Evolutionary conservation across 2,329 filamentous ascomycete species (phyloP).

Genomic region (Allantophomopsis lycopodina): DNA sequence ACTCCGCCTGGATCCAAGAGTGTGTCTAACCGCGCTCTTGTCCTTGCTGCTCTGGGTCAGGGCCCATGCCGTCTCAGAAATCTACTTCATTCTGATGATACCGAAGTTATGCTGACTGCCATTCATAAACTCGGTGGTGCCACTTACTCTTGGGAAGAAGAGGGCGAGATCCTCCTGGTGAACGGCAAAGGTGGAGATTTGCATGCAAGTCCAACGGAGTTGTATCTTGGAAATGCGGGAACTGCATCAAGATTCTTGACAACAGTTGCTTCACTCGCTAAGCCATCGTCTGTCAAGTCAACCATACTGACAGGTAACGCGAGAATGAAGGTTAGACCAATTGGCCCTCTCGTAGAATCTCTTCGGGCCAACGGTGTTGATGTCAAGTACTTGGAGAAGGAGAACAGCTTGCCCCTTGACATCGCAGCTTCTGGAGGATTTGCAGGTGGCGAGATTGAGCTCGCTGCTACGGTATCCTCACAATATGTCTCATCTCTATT

Average conservation of each 20-base stretch:
- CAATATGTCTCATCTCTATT: slow-evolving; percentile 96
- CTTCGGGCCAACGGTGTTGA: slow-evolving; percentile 75
- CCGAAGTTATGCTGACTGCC: slow-evolving; percentile 94
- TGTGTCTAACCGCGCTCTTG: slow-evolving; percentile 86
- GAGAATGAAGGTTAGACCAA: slow-evolving; percentile 91
- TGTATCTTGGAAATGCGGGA: slow-evolving; percentile 93
- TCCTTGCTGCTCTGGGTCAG: slow-evolving; percentile 81
- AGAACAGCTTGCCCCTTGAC: slow-evolving; percentile 71
- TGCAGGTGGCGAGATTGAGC: slow-evolving; percentile 73
- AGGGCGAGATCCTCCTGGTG: slow-evolving; percentile 81
- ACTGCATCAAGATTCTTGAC: slow-evolving; percentile 93
- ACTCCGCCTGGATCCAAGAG: slow-evolving; percentile 93
- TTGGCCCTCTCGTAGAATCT: slow-evolving; percentile 85
- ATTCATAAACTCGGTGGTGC: slow-evolving; percentile 74
- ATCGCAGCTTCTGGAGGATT: slow-evolving; percentile 76
- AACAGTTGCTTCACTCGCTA: slow-evolving; percentile 75
- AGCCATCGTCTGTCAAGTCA: slow-evolving; percentile 46
- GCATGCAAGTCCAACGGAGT: slow-evolving; percentile 56
- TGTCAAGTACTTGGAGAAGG: slow-evolving; percentile 73
- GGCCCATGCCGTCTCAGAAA: slow-evolving; percentile 85
- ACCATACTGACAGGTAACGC: slow-evolving; percentile 87
- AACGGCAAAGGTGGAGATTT: slow-evolving; percentile 83
- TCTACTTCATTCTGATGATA: slow-evolving; percentile 89
- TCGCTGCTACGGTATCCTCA: slow-evolving; percentile 93
- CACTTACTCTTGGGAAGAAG: slow-evolving; percentile 85